Base-by-base conservation (phyloP, 176 grass and related monocot species). In the Oryza nivara region DNA sequence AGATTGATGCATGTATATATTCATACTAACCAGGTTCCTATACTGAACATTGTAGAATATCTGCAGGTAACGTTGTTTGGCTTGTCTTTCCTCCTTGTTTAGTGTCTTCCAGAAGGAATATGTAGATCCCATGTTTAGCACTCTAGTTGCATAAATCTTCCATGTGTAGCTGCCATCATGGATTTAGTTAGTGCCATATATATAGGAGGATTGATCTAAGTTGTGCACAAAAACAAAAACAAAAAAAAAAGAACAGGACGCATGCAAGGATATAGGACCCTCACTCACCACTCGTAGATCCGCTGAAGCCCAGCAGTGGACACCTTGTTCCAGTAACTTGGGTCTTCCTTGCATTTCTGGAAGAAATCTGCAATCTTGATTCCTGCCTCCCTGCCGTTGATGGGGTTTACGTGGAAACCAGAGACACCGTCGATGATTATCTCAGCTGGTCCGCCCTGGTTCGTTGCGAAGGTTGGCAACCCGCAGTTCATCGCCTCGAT, bases 401-500 rank as follows among this genome's bases (percentile, higher is more conserved):
- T 45, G 6, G 92, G 92, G 65, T 94, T 75, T 67, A 94, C 85
- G 58, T 94, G 92, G 80, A 94, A 94, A 19, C 92, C 92, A 0
- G 92, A 94, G 47, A 91, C 73, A 19, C 84, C 89, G 11, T 94
- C 84, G 12, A 94, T 86, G 25, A 94, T 94, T 68, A 94, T 94
- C 77, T 94, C 89, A 11, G 92, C 92, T 0, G 92, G 92, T 7
- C 92, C 92, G 56, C 92, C 92, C 78, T 94, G 83, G 74, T 94
- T 94, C 28, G 92, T 94, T 64, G 89, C 92, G 56, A 94, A 94
- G 61, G 92, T 91, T n/a, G 87, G 89, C 61, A 94, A 49, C 56
- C 92, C 92, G 16, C 92, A 94, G 73, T 94, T 94, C 92, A 94
- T 89, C 23, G 89, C 92, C 87, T 94, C 92, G 12, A 94, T 94